phyloP scores from a whole-genome alignment of 768 basidiomycete genomes.

The Rhodocollybia butyracea region DNA sequence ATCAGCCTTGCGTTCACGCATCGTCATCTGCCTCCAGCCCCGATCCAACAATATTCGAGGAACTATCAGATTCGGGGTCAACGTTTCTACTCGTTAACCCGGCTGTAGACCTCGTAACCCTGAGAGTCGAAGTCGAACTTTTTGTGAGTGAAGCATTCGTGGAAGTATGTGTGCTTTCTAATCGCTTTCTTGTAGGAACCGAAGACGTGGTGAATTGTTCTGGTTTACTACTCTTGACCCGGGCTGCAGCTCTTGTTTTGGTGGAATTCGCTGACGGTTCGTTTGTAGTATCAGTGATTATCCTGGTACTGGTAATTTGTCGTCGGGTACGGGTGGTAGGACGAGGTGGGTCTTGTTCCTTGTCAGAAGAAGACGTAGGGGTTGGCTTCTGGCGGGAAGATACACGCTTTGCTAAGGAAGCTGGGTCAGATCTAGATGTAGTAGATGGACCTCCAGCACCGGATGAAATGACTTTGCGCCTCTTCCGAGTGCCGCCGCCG shows the following conservation, averaged over 20 bases:
- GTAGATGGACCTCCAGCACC: neutral
- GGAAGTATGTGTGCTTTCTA: neutral
- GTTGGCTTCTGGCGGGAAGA: neutral
- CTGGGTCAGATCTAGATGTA: neutral
- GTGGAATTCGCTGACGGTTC: neutral
- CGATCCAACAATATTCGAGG: neutral
- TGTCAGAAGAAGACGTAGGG: neutral
- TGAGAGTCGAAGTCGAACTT: neutral
- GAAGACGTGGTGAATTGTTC: neutral
- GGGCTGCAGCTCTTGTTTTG: neutral
- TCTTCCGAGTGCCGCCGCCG: neutral
- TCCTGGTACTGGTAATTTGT: neutral
- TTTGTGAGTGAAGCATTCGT: neutral
- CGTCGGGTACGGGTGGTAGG: neutral
- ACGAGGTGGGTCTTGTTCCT: neutral
- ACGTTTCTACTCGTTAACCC: neutral
- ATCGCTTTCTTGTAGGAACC: neutral
- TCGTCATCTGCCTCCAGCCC: neutral
- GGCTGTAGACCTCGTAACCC: neutral
- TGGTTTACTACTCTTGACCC: neutral
- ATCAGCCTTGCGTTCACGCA: too few species aligned
- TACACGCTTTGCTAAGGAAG: neutral
- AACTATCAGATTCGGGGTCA: neutral
- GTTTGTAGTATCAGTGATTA: neutral
- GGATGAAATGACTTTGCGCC: constrained; percentile 1